These are phyloP conservation scores for Citrus maxima DNA, from an alignment of 345 rosid species.

Conservation along the genomic window DNA sequence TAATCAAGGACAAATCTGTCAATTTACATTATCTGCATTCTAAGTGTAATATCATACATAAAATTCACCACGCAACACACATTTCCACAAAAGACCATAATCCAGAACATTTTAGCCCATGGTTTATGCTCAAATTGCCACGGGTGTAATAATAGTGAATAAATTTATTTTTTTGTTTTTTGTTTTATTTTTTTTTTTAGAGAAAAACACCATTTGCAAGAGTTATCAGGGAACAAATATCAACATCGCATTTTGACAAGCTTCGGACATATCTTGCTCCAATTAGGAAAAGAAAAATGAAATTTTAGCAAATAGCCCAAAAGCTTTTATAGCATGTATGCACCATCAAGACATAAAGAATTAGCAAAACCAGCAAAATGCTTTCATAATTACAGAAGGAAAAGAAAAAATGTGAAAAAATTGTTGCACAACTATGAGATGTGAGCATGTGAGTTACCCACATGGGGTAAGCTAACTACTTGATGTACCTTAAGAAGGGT, in stretches of 20 bases:
- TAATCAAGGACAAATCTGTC: not conserved
- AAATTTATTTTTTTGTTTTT: not conserved
- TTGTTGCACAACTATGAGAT: not conserved
- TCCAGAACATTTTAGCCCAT: not conserved
- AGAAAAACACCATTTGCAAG: not conserved
- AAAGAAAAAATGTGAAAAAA: not conserved
- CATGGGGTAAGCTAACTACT: not conserved
- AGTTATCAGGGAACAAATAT: not conserved
- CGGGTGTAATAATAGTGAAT: not conserved
- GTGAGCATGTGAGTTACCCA: not conserved
- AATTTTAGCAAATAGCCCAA: not conserved
- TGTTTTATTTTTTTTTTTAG: too few relatives aligned
- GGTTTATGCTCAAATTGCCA: not conserved
- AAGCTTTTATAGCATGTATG: not conserved
- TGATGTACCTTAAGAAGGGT: constrained; percentile 66
- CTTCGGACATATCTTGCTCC: not conserved
- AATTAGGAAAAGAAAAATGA: not conserved
- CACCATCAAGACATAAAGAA: not conserved
- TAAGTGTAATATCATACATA: too few relatives aligned
- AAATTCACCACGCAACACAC: not conserved
- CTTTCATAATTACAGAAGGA: not conserved
- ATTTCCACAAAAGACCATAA: not conserved
- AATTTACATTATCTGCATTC: not conserved
- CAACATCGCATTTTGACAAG: not conserved
- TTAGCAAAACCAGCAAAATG: not conserved